Evolutionary conservation across 768 basidiomycete species (phyloP), one percentile per base, ranked within the genome.

Genomic region (Clathrus columnatus): DNA sequence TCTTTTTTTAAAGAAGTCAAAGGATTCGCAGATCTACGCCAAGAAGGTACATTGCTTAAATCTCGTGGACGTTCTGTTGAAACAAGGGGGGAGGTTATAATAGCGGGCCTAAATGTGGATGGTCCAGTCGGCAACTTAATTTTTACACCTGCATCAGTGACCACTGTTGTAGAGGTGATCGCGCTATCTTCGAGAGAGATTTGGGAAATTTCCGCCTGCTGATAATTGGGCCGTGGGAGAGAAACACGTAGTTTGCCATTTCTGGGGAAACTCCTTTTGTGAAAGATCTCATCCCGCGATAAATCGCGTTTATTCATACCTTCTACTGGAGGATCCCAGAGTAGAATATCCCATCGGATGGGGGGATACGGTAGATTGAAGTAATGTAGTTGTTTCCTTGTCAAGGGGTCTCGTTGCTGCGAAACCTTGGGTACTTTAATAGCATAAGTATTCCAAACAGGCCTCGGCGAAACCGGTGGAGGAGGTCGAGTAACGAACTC

Each of bases 311-410:
- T 76, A 51, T 61, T 78, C 80, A 84, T 84, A 48, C 79, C 82
- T 54, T 79, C 77, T 14, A 84, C 74, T 17, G 85, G 84, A 50
- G 89, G 87, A 28, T 81, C 78, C 69, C 84, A 87, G 2, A 85
- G 83, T 26, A 85, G 70, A 24, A 83, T 76, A 51, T 90, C 87
- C 69, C 79, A 75, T 43, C 83, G 79, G 26, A 78, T 62, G 24
- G 68, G 72, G 28, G 50, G 59, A n/a, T 51, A 42, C 4, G 67
- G 62, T 4, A 69, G 65, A 50, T 67, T 71, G 51, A 68, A 75
- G 58, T 77, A 75, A 32, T 71, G 64, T 16, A 80, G 48, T 61
- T 83, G 83, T 57, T 70, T 74, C 57, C 71, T 77, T 41, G 71
- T 67, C 14, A 85, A 61, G 7, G 73, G 68, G 20, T 78, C 80